Conservation (phyloP, 805 yeast genomes). For the Suhomyces pyralidae region DNA sequence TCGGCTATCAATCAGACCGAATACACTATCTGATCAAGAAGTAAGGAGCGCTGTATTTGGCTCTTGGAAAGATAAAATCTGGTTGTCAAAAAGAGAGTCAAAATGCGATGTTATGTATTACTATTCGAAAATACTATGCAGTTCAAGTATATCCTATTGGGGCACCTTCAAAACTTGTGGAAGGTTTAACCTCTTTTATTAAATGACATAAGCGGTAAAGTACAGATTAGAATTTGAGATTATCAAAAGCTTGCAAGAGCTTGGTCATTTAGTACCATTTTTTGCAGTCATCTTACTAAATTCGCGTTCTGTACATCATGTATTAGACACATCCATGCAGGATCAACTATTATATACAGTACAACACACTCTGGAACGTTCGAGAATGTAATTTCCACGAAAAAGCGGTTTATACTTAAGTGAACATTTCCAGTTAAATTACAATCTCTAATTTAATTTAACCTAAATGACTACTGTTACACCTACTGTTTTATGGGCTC, state of each 20-base stretch:
- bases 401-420: background rate
- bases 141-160: too few relatives aligned
- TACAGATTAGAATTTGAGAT: background rate
- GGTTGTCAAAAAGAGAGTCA: background rate
- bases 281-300: background rate
- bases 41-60: background rate
- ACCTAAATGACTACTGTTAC: constrained; percentile 20
- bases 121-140: too few relatives aligned
- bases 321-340: background rate
- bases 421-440: background rate
- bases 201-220: background rate
- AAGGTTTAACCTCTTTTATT: background rate
- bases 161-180: background rate
- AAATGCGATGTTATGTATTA: background rate
- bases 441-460: background rate
- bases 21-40: background rate
- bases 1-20: background rate
- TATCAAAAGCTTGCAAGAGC: background rate
- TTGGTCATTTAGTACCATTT: background rate
- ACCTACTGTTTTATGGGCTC: constrained; percentile 88
- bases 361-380: constrained; percentile 1
- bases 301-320: background rate
- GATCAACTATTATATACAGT: background rate
- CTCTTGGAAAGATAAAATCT: background rate
- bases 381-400: constrained; percentile 2